Percentiles rank a stretch among this genome's conserved stretches.
phyloP scores from a whole-genome alignment of 2,329 filamentous ascomycete genomes.

The Sporothrix globosa region DNA sequence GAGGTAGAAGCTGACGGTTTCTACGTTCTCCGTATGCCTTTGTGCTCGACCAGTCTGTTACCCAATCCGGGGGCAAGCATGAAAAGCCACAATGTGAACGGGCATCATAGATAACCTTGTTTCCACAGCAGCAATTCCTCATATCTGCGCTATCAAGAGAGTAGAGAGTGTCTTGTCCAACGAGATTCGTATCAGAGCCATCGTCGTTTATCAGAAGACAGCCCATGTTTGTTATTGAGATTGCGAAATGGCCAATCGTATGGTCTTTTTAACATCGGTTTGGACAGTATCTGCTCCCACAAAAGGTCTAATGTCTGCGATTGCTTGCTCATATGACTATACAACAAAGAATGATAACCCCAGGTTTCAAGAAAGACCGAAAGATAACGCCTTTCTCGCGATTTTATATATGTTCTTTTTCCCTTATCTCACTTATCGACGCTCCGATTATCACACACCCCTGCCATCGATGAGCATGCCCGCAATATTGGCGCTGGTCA shows the following conservation, averaged over 20 bases:
- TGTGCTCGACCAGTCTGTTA: neutral
- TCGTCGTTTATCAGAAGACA: neutral
- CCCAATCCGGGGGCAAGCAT: constrained; percentile 8
- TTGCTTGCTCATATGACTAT: neutral
- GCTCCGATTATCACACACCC: constrained; percentile 37
- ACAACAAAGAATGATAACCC: neutral
- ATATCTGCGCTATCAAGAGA: constrained; percentile 3
- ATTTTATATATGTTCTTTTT: neutral
- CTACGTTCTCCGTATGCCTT: neutral
- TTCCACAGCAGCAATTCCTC: no score
- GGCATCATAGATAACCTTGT: constrained; percentile 1
- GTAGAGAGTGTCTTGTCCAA: neutral
- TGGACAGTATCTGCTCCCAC: neutral
- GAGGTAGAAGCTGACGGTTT: neutral
- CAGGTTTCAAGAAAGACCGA: neutral
- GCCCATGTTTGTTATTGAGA: neutral
- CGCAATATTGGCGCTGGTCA: constrained; percentile 77
- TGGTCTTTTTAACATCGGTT: neutral
- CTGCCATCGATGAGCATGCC: constrained; percentile 66
- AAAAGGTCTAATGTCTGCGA: neutral
- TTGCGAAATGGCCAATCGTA: neutral
- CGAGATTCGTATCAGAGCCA: neutral
- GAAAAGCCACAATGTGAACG: neutral
- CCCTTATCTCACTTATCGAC: neutral
- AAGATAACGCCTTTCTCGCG: neutral